A percentile compares a stretch with the other conserved stretches of the same genome.
Evolutionary conservation across 495 filamentous ascomycete species (phyloP).

Genomic region (Penicillium robsamsonii): DNA sequence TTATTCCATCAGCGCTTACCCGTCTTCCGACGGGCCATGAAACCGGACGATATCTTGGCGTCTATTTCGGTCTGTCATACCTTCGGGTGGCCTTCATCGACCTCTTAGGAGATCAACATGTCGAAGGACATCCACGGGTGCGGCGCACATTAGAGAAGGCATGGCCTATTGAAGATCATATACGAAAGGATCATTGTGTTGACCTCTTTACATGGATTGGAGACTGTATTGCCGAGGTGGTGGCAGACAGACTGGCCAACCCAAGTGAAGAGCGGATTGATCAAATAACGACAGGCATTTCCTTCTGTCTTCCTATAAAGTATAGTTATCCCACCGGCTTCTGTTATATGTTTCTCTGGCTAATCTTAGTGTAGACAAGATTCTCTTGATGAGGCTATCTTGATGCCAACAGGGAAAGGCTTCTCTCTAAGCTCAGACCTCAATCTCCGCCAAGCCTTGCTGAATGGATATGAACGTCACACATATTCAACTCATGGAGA

Average conservation of each 20-base stretch:
- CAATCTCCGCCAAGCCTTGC: slow-evolving; percentile 64
- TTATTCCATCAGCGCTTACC: slow-evolving; percentile 71
- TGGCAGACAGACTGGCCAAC: slow-evolving; percentile 44
- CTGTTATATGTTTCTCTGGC: not conserved
- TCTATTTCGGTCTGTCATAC: slow-evolving; percentile 74
- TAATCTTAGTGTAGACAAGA: slow-evolving; percentile 53
- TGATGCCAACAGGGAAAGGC: slow-evolving; percentile 79
- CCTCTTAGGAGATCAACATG: slow-evolving; percentile 46
- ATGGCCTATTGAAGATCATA: slow-evolving; percentile 70
- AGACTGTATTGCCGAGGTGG: slow-evolving; percentile 64
- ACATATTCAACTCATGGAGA: slow-evolving; percentile 31
- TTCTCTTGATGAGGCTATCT: slow-evolving; percentile 63
- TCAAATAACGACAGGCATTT: slow-evolving; percentile 68
- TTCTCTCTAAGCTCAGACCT: slow-evolving; percentile 66
- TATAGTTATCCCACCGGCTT: slow-evolving; percentile 29
- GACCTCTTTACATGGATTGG: slow-evolving; percentile 77
- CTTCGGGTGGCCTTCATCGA: slow-evolving; percentile 72
- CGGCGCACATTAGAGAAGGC: slow-evolving; percentile 60
- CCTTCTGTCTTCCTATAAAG: slow-evolving; percentile 80
- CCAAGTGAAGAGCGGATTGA: slow-evolving; percentile 33
- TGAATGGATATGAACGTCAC: slow-evolving; percentile 60
- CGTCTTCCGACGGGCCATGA: slow-evolving; percentile 58
- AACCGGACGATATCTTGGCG: slow-evolving; percentile 64
- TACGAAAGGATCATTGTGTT: slow-evolving; percentile 65
- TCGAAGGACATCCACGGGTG: slow-evolving; percentile 37